Evolutionary conservation across 2,329 filamentous ascomycete genomes (phyloP).

Genomic region (Xylaria sp.): DNA sequence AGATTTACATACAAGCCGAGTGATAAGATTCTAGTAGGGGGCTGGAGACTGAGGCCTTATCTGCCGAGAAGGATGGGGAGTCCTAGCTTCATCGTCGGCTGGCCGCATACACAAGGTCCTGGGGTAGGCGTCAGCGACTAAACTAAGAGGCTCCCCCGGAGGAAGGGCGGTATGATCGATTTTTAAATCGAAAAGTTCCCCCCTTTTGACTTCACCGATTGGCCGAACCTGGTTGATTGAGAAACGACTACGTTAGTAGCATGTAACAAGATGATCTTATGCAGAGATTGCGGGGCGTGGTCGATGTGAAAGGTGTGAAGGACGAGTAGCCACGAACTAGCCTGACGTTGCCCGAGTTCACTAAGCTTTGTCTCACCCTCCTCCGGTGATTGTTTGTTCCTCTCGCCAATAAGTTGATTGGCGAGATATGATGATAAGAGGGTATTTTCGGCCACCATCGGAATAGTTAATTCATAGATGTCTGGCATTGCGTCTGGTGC

Average conservation of each 20-base stretch:
- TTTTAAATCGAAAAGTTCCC: too few relatives aligned
- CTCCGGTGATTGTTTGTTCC: constrained; percentile 17
- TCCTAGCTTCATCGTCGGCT: constrained; percentile 15
- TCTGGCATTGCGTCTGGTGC: constrained; percentile 35
- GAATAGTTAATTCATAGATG: constrained; percentile 12
- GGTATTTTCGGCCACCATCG: constrained; percentile 14
- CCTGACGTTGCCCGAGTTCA: constrained; percentile 19
- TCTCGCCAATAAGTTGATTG: constrained; percentile 25
- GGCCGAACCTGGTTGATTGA: constrained; percentile 14
- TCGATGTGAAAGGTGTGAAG: constrained; percentile 31
- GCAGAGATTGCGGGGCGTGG: constrained; percentile 18
- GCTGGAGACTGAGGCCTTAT: constrained; percentile 5
- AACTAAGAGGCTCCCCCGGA: neutral
- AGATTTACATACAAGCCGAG: constrained; percentile 18
- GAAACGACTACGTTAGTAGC: constrained; percentile 10
- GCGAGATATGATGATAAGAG: constrained; percentile 24
- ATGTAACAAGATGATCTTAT: constrained; percentile 28
- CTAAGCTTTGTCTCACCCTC: constrained; percentile 39
- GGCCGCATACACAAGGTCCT: constrained; percentile 29
- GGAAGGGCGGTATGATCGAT: constrained; percentile 18
- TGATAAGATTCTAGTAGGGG: neutral
- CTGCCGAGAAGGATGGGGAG: constrained; percentile 22
- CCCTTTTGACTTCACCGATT: constrained; percentile 31
- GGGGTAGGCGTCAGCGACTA: constrained; percentile 22
- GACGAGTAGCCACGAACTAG: constrained; percentile 28